These are phyloP conservation scores for Ophiostoma australiae DNA, from an alignment of 2,329 filamentous ascomycete genomes.

Conservation along the genomic window DNA sequence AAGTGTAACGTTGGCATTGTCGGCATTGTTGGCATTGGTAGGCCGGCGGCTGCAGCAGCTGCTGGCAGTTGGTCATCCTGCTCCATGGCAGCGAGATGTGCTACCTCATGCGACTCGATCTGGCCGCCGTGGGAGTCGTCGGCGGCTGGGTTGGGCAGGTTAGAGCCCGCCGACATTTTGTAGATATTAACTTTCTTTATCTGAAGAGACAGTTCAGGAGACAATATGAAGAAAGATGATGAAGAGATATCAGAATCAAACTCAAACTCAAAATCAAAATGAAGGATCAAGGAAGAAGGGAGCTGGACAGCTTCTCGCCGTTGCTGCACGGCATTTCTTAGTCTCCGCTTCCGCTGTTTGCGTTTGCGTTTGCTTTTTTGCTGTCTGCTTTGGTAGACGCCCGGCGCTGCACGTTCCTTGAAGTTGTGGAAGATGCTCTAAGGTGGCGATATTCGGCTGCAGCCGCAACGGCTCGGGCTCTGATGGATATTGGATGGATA, in stretches of 20 bases:
- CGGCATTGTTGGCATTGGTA: too few species aligned
- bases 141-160: too few species aligned
- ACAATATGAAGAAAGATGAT: not conserved
- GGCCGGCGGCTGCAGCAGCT: not conserved
- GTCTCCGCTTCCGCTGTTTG: not conserved
- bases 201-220: not conserved
- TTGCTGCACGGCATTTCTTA: slow-evolving; percentile 11
- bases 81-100: too few species aligned
- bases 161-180: not conserved
- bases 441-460: too few species aligned
- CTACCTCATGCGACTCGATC: not conserved
- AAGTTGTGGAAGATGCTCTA: too few species aligned
- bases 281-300: not conserved
- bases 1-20: too few species aligned
- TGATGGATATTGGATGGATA: not conserved
- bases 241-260: not conserved
- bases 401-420: too few species aligned
- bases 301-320: slow-evolving; percentile 3
- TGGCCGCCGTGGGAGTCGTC: not conserved
- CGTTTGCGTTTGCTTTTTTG: not conserved
- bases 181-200: not conserved
- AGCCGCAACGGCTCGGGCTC: too few species aligned
- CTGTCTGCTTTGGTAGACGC: not conserved
- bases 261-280: too few species aligned
- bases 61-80: too few species aligned